phyloP scores from a whole-genome alignment of 768 basidiomycete genomes.

The Tephrocybe sp. region DNA sequence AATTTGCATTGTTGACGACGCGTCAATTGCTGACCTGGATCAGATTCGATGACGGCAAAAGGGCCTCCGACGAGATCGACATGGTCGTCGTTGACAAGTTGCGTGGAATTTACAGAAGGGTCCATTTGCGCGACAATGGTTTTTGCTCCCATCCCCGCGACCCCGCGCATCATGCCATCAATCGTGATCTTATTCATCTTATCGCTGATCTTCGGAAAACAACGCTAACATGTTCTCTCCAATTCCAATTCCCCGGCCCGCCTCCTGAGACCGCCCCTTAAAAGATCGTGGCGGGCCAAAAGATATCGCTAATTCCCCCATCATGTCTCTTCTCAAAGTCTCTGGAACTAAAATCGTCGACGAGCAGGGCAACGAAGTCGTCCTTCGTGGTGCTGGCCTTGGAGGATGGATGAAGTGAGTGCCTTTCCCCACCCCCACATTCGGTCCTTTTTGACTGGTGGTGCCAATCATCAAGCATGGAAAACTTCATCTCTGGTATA shows the following conservation, averaged over 20 bases:
- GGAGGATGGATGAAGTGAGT: conserved; percentile 88
- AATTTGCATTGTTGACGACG: neutral
- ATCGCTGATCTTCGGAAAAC: no score
- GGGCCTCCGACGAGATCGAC: conserved; percentile 60
- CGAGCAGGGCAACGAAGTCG: conserved; percentile 52
- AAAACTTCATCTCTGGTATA: conserved; percentile 71
- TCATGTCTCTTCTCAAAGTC: conserved; percentile 56
- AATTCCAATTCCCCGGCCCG: conserved; percentile 4
- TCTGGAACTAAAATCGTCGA: conserved; percentile 62
- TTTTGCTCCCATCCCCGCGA: conserved; percentile 10
- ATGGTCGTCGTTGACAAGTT: conserved; percentile 1
- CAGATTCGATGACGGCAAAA: conserved; percentile 62
- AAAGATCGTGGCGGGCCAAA: conserved; percentile 7
- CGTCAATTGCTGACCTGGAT: conserved; percentile 36
- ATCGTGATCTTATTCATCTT: no score
- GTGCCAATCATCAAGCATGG: conserved; percentile 51
- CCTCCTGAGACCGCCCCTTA: conserved; percentile 8
- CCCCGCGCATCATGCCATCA: neutral
- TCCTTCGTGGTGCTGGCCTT: conserved; percentile 73
- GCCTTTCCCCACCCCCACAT: neutral
- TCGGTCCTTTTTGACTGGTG: conserved; percentile 8
- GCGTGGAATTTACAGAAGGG: neutral
- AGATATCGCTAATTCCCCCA: conserved; percentile 10
- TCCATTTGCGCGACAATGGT: conserved; percentile 6
- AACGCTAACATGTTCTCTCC: neutral